Conservation (phyloP, 2,329 filamentous ascomycete species). For the Xylariomycetidae sp. region DNA sequence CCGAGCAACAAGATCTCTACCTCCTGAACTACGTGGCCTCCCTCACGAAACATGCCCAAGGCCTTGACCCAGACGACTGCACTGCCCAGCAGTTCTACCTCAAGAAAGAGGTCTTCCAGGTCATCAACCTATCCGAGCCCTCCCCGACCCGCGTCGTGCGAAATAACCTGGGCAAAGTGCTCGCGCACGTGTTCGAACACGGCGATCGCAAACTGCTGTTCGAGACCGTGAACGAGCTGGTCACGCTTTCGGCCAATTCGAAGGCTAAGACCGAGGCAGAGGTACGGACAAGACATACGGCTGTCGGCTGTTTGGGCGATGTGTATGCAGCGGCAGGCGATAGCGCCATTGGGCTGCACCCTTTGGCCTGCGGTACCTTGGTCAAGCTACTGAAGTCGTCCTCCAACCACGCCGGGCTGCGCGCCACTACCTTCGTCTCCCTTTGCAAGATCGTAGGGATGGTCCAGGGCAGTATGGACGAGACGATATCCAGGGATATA, state of each 20-base stretch:
- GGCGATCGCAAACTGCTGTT: constrained; percentile 90
- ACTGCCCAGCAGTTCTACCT: constrained; percentile 85
- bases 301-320: constrained; percentile 78
- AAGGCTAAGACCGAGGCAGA: constrained; percentile 75
- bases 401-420: constrained; percentile 72
- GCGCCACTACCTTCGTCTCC: constrained; percentile 70
- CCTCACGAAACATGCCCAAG: constrained; percentile 72
- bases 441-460: constrained; percentile 72
- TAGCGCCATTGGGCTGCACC: constrained; percentile 79
- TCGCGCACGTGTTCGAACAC: constrained; percentile 73
- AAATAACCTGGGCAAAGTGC: constrained; percentile 79
- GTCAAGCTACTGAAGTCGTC: constrained; percentile 76
- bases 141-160: constrained; percentile 82
- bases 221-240: constrained; percentile 87
- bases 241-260: constrained; percentile 63
- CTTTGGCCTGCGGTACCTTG: constrained; percentile 63
- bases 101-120: constrained; percentile 90
- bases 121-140: constrained; percentile 76
- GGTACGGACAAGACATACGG: constrained; percentile 75
- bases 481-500: constrained; percentile 76
- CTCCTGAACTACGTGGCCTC: constrained; percentile 83
- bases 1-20: constrained; percentile 94
- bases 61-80: constrained; percentile 70
- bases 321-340: constrained; percentile 90
- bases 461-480: constrained; percentile 72